Base-by-base conservation (phyloP, 257 asterid species). In the Ligustrum vulgare region DNA sequence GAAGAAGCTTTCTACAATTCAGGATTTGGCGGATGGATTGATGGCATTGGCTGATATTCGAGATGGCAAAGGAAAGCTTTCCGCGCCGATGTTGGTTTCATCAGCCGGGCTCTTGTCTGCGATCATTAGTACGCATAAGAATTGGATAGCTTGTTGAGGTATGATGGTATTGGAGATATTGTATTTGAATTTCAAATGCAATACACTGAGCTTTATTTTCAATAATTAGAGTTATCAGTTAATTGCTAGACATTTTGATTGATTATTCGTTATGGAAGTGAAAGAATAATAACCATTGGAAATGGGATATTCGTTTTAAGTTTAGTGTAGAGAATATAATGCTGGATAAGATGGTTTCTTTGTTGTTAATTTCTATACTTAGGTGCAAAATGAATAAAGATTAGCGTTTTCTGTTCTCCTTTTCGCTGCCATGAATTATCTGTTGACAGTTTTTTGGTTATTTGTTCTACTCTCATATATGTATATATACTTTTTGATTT, bases 31-130 rank as follows among this genome's bases (percentile, higher is more conserved):
- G 1, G 99, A 94, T 75, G 98, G 84, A 6, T 74, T 92, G 63
- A 94, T 94, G 99, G 95, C 98, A 20, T 64, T 91, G 75, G 98
- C 91, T 11, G 99, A 94, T 80, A 87, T 92, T 68, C 75, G 96
- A 16, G 99, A 89, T 64, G 97, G 98, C 41, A 75, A 80, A 34
- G 97, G 98, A 39, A 22, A 56, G 79, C 81, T 94, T 31, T 83
- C 96, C 28, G 81, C 82, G 64, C 96, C 95, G 28, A 75, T 86
- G 9, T n/a, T 93, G 76, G 25, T 90, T 49, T 86, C 98, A 1
- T 87, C 84, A 0, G 96, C 97, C 0, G 98, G 97, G 79, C 78
- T 93, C 36, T 73, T 90, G 23, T 91, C 98, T 0, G 97, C 95
- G 20, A 47, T 88, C 1, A 91, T 93, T 71, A 93, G 97, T 66